phyloP scores from a whole-genome alignment of 164 flowering plant genomes.

The grape (Vitis vinifera) region ASM3070453v1 NC_081812.1:10283001-10283500 shows the following conservation, averaged over 20 bases:
- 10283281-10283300: conserved; percentile 3
- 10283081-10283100: neutral
- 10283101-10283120: neutral
- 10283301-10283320: conserved; percentile 8
- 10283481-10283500: too few species aligned
- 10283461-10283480: too few species aligned
- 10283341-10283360: conserved; percentile 63
- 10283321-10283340: conserved; percentile 22
- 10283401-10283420: too few species aligned
- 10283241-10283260: neutral
- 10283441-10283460: too few species aligned
- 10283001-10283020: neutral
- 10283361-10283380: conserved; percentile 54
- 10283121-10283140: neutral
- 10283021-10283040: neutral
- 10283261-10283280: conserved; percentile 19
- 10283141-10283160: conserved; percentile 6
- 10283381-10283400: conserved; percentile 30
- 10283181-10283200: conserved; percentile 2
- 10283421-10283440: too few species aligned
- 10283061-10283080: neutral
- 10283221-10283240: conserved; percentile 5
- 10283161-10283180: neutral
- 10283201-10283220: conserved; percentile 1
- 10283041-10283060: neutral